Evolutionary conservation across 495 filamentous ascomycete genomes (phyloP), one percentile per base, ranked within the genome.

Genomic region (Cudoniella acicularis): DNA sequence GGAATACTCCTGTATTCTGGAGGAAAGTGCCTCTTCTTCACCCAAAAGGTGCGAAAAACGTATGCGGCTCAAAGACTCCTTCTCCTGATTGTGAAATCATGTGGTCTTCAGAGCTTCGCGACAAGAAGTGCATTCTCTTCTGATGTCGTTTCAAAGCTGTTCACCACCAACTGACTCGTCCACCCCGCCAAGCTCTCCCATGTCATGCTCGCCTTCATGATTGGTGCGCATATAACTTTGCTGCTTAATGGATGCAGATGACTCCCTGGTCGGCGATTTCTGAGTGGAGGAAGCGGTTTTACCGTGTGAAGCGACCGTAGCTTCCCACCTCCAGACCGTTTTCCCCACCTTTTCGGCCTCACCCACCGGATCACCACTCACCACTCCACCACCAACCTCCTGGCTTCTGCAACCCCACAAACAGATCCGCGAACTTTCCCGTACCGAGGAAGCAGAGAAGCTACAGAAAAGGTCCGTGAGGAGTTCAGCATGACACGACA

Each of bases 161-260:
- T 36, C 30, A 36, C 13, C 30, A 10, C 21, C 25, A 21, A 27
- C 0, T 10, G 23, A 21, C 41, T 30, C 40, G 23, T 17, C 50
- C 30, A 53, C n/a, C 17, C 0, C 30, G 30, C 6, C 30, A 36
- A 36, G 4, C 30, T 27, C 26, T 1, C 11, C n/a, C 16, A 17
- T 10, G 10, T 24, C 21, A 45, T 17, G 24, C 10, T 16, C 13
- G 21, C 20, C 13, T n/a, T 17, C 8, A 47, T 60, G 41, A 60
- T 60, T 60, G 57, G 57, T 49, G 57, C 57, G 57, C 57, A 45
- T 52, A 60, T 60, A 52, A 22, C 27, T 16, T 50, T 8, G 16
- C 9, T 21, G 4, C 20, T 16, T 1, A 36, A 4, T 18, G 2
- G 21, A 36, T 11, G 26, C 13, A 20, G 16, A 10, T 25, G 49